phyloP scores from a whole-genome alignment of 495 filamentous ascomycete species.

The Cladorrhinum samala region DNA sequence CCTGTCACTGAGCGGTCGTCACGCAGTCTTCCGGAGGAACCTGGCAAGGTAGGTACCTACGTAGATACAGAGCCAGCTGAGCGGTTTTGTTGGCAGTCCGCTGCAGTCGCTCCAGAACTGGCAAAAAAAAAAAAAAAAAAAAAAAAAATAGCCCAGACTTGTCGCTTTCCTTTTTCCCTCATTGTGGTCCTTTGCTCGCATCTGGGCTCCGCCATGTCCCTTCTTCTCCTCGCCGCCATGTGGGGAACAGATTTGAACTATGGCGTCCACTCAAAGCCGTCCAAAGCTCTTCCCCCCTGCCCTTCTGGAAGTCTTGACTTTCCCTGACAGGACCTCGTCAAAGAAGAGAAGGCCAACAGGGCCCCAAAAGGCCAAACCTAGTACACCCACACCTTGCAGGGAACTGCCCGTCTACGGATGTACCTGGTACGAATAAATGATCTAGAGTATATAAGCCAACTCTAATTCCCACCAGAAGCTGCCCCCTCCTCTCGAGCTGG shows the following conservation, averaged over 20 bases:
- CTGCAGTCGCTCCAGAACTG: not conserved
- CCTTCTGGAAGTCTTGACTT: slow-evolving; percentile 7
- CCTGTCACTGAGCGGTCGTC: not conserved
- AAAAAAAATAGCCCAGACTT: slow-evolving; percentile 7
- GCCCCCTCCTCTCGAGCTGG: slow-evolving; percentile 35
- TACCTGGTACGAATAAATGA: slow-evolving; percentile 12
- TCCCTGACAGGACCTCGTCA: slow-evolving; percentile 11
- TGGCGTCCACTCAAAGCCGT: slow-evolving; percentile 4
- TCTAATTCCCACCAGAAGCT: slow-evolving; percentile 31
- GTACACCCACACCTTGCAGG: too few species aligned
- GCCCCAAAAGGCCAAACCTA: too few species aligned
- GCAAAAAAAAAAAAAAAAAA: slow-evolving; percentile 7
- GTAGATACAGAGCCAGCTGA: not conserved
- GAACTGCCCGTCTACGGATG: slow-evolving; percentile 20
- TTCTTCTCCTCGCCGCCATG: slow-evolving; percentile 16
- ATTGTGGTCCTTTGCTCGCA: slow-evolving; percentile 5
- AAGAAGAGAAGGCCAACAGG: slow-evolving; percentile 8
- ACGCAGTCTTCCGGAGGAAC: not conserved
- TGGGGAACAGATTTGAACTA: slow-evolving; percentile 13
- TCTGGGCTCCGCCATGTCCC: slow-evolving; percentile 16
- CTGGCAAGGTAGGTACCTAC: not conserved
- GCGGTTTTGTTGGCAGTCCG: slow-evolving; percentile 5
- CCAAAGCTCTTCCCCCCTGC: not conserved
- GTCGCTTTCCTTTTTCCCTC: slow-evolving; percentile 11
- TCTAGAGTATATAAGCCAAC: slow-evolving; percentile 42